These are phyloP conservation scores for Blastobotrys arbuscula DNA, from an alignment of 1,139 yeast genomes.

Conservation along the genomic window DNA sequence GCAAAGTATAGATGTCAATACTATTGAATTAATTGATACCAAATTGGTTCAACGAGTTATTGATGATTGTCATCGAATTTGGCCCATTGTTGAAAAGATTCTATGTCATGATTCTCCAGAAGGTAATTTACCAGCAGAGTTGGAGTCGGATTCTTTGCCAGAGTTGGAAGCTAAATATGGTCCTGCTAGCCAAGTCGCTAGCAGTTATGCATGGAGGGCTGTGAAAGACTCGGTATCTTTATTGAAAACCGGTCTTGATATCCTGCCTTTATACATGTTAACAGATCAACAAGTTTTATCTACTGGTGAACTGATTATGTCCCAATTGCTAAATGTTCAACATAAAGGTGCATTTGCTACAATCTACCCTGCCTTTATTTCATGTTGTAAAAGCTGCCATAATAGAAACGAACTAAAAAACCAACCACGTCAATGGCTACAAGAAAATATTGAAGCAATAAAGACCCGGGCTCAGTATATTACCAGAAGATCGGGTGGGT, in stretches of 20 bases:
- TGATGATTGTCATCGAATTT: constrained; percentile 36
- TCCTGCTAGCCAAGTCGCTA: constrained; percentile 55
- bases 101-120: constrained; percentile 66
- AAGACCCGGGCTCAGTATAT: constrained; percentile 58
- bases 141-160: constrained; percentile 35
- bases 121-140: constrained; percentile 47
- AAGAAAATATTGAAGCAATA: constrained; percentile 47
- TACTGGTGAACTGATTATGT: constrained; percentile 53
- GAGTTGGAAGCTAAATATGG: constrained; percentile 41
- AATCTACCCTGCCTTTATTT: constrained; percentile 69
- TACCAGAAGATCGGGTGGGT: constrained; percentile 87
- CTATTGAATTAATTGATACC: too few relatives aligned
- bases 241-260: constrained; percentile 41
- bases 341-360: constrained; percentile 93
- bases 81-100: constrained; percentile 53
- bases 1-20: constrained; percentile 19
- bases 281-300: constrained; percentile 30
- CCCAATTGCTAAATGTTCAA: constrained; percentile 65
- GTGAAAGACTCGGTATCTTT: constrained; percentile 69
- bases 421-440: constrained; percentile 52
- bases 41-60: constrained; percentile 25
- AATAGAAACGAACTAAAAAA: constrained; percentile 30
- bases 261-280: constrained; percentile 25
- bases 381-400: constrained; percentile 52
- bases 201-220: constrained; percentile 77